A percentile compares a stretch with the other conserved stretches of the same genome.
Evolutionary conservation across 129 eudicot genomes (phyloP).

Genomic region (Flaveria linearis): DNA sequence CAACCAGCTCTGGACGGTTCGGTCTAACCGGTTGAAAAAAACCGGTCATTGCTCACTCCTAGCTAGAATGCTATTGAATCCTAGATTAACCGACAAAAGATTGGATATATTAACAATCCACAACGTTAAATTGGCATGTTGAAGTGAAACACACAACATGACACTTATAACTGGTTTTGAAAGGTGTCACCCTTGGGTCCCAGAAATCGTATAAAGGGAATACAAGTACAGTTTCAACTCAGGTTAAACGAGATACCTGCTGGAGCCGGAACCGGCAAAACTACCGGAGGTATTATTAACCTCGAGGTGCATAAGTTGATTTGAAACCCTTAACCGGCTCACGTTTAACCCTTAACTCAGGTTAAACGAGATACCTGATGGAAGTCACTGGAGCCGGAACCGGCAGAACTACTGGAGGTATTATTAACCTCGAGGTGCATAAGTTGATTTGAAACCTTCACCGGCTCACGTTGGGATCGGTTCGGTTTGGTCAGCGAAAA

Average conservation of each 20-base stretch:
- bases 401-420: slow-evolving; percentile 97
- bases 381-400: slow-evolving; percentile 99
- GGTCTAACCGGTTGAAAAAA: too few relatives aligned
- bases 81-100: background rate
- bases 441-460: too few relatives aligned
- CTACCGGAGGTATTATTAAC: slow-evolving; percentile 96
- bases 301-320: background rate
- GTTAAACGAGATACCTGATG: slow-evolving; percentile 48
- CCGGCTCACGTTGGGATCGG: too few relatives aligned
- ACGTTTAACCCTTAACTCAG: too few relatives aligned
- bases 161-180: background rate
- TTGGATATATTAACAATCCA: background rate
- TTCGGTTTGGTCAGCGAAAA: too few relatives aligned
- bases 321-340: too few relatives aligned
- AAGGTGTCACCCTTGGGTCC: too few relatives aligned
- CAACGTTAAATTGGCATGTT: background rate
- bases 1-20: too few relatives aligned
- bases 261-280: slow-evolving; percentile 99
- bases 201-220: too few relatives aligned
- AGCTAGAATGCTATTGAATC: background rate
- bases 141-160: background rate
- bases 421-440: slow-evolving; percentile 54
- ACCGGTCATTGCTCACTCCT: too few relatives aligned
- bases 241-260: slow-evolving; percentile 51
- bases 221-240: background rate